Base-by-base conservation (phyloP, 108 stramenopile genomes). In the Cyclotella cryptica region DNA sequence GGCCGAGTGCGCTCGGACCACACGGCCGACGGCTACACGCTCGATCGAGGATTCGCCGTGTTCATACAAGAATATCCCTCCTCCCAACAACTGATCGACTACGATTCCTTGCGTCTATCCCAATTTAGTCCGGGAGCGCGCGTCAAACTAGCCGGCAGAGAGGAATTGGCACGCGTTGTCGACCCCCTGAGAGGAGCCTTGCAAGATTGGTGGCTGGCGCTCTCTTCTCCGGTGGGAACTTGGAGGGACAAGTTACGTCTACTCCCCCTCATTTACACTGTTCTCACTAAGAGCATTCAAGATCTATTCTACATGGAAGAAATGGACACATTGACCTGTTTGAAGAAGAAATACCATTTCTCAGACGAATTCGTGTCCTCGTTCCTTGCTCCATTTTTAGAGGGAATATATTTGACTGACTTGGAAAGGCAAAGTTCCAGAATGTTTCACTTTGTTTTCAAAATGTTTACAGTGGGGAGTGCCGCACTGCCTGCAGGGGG, bases 401-500 rank as follows among this genome's bases (percentile, higher is more conserved):
- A 92, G 79, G 95, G 95, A 1, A 92, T 96, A 28, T 96, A 90
- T 66, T 78, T 96, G 26, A 77, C 89, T 3, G 84, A 89, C 5
- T 78, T 96, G 27, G 68, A 83, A 11, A 66, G 90, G 57, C 92
- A 94, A 76, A 89, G 88, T 10, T 92, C 91, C 15, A 77, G 90
- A 14, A 96, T 96, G 95, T 93, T 96, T 80, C 87, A 88, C 64
- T 96, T 94, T 69, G 80, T 96, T 0, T 88, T 96, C 71, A 92
- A 93, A 75, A 93, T 93, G 93, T 93, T 93, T 71, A 84, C 90
- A 17, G 79, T 89, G 40, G 93, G 95, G 14, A 78, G 82, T 49
- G 92, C 88, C 0, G 84, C 88, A 21, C 70, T 96, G 44, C 95
- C 95, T 3, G 47, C 29, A 15, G 89, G 87, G 1, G 95, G 95